phyloP scores from a whole-genome alignment of 2,329 filamentous ascomycete genomes.

The Clarireedia paspali region DNA sequence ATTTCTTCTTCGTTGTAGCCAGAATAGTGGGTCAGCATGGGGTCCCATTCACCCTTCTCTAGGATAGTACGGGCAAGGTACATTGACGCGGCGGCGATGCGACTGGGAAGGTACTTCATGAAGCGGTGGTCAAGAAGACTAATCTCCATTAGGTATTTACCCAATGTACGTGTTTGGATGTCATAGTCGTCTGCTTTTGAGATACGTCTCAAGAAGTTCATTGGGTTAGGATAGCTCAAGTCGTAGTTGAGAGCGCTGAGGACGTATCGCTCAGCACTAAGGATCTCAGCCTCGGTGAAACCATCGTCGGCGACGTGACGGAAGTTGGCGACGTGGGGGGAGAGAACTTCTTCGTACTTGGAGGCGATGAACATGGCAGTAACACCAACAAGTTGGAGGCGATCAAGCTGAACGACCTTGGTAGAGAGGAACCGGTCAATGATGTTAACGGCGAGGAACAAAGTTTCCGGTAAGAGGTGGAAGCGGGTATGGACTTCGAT shows the following conservation, averaged over 20 bases:
- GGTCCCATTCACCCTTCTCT: slow-evolving; percentile 86
- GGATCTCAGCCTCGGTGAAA: slow-evolving; percentile 89
- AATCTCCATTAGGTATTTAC: slow-evolving; percentile 97
- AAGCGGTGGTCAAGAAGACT: slow-evolving; percentile 92
- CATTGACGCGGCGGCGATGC: slow-evolving; percentile 88
- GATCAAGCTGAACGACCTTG: slow-evolving; percentile 93
- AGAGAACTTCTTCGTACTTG: slow-evolving; percentile 97
- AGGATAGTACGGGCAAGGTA: slow-evolving; percentile 87
- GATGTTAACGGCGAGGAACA: slow-evolving; percentile 96
- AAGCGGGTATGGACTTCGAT: slow-evolving; percentile 98
- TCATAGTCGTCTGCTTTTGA: slow-evolving; percentile 99
- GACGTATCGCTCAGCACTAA: slow-evolving; percentile 94
- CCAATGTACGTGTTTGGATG: slow-evolving; percentile 92
- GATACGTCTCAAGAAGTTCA: slow-evolving; percentile 98
- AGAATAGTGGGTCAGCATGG: slow-evolving; percentile 80
- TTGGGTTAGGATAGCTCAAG: slow-evolving; percentile 96
- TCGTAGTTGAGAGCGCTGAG: slow-evolving; percentile 90
- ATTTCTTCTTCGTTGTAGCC: slow-evolving; percentile 93
- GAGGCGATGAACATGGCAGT: slow-evolving; percentile 99
- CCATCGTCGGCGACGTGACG: slow-evolving; percentile 94
- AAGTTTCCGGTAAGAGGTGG: slow-evolving; percentile 87
- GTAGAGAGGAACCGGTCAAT: slow-evolving; percentile 95
- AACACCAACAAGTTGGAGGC: slow-evolving; percentile 91
- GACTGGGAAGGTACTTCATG: slow-evolving; percentile 81
- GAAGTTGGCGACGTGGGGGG: slow-evolving; percentile 95